phyloP scores from a whole-genome alignment of 129 eudicot species.

The Lactuca saligna region DNA sequence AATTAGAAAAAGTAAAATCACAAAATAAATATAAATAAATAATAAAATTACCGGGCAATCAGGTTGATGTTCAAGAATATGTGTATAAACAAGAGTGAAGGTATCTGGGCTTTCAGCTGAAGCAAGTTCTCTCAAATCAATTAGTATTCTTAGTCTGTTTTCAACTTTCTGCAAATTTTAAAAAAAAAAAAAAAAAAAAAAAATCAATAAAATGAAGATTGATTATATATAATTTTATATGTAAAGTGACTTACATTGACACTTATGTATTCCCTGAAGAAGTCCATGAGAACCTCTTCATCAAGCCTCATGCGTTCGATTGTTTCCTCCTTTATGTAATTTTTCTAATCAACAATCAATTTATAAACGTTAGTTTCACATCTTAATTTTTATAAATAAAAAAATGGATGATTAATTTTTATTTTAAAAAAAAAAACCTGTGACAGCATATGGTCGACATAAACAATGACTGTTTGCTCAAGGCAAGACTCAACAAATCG shows the following conservation, averaged over 20 bases:
- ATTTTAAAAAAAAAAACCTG: slow-evolving; percentile 52
- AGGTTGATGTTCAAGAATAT: slow-evolving; percentile 93
- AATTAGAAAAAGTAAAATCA: not conserved
- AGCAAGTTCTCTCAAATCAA: slow-evolving; percentile 94
- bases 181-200: slow-evolving; percentile 2
- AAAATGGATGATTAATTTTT: not conserved
- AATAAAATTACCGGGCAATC: slow-evolving; percentile 82
- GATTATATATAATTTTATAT: too few relatives aligned
- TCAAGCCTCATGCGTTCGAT: slow-evolving; percentile 97
- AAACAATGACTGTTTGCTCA: slow-evolving; percentile 84
- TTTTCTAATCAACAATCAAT: slow-evolving; percentile 55
- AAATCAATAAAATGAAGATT: not conserved
- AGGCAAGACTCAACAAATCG: slow-evolving; percentile 94
- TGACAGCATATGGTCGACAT: slow-evolving; percentile 81
- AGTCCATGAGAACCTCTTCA: slow-evolving; percentile 95
- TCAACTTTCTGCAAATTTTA: slow-evolving; percentile 76
- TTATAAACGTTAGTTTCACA: not conserved
- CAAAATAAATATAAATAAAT: not conserved
- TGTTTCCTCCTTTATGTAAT: slow-evolving; percentile 90
- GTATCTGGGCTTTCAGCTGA: slow-evolving; percentile 94
- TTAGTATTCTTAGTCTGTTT: slow-evolving; percentile 65
- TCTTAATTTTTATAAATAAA: slow-evolving; percentile 4
- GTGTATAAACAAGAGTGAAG: slow-evolving; percentile 93
- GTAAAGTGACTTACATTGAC: slow-evolving; percentile 63
- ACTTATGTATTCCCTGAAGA: slow-evolving; percentile 84